A percentile compares a stretch with the other conserved stretches of the same genome.
Evolutionary conservation across 1,284 basidiomycete species (phyloP).

Genomic region (Lignosus rhinocerotis): DNA sequence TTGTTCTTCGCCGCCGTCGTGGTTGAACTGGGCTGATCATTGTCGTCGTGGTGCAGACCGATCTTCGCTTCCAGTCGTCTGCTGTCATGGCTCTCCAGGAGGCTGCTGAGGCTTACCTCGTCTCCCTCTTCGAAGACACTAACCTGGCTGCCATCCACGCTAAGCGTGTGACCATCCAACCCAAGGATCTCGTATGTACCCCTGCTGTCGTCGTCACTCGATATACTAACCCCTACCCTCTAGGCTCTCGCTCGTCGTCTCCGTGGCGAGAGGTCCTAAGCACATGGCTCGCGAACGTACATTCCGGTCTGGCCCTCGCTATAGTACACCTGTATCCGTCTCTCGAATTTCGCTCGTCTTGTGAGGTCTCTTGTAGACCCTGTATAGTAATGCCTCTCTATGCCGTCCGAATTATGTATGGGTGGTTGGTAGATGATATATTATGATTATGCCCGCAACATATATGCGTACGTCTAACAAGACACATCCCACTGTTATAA

Average conservation of each 20-base stretch:
- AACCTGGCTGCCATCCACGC: slow-evolving; percentile 94
- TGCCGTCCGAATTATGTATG: slow-evolving; percentile 18
- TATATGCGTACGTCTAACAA: not conserved
- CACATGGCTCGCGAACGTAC: slow-evolving; percentile 3
- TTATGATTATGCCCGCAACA: slow-evolving; percentile 5
- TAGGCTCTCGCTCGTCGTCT: slow-evolving; percentile 83
- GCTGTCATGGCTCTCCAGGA: slow-evolving; percentile 96
- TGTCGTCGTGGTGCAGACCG: slow-evolving; percentile 52
- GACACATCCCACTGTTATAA: not conserved
- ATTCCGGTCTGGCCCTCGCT: slow-evolving; percentile 3
- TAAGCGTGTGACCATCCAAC: slow-evolving; percentile 89
- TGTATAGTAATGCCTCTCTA: slow-evolving; percentile 20
- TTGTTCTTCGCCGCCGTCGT: slow-evolving; percentile 16
- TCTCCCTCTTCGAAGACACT: slow-evolving; percentile 92
- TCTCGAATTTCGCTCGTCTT: slow-evolving; percentile 16
- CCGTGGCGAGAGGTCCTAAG: slow-evolving; percentile 85
- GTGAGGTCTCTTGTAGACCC: slow-evolving; percentile 15
- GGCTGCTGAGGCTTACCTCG: slow-evolving; percentile 95
- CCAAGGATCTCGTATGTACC: slow-evolving; percentile 68
- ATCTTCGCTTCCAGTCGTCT: slow-evolving; percentile 96
- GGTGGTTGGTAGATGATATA: slow-evolving; percentile 7
- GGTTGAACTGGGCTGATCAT: slow-evolving; percentile 5
- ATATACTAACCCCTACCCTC: not conserved
- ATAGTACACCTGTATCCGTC: slow-evolving; percentile 19
- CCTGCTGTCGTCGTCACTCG: not conserved